Evolutionary conservation across 2,329 filamentous ascomycete species (phyloP).

Genomic region (Colletotrichum plurivorum): DNA sequence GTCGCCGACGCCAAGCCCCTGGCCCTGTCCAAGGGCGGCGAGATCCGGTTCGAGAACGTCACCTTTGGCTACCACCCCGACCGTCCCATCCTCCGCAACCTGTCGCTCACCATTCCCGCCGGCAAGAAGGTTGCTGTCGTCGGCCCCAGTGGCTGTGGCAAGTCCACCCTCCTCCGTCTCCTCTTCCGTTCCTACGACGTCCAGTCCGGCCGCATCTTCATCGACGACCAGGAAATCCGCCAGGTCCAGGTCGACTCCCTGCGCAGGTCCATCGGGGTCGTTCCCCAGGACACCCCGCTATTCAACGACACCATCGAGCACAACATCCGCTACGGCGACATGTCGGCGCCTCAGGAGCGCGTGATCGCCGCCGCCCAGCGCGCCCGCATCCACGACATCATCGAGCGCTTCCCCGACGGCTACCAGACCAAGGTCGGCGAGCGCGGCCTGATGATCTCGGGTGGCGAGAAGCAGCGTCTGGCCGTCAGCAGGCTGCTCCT

Average conservation of each 20-base stretch:
- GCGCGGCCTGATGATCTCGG: constrained; percentile 96
- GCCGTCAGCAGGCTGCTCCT: constrained; percentile 87
- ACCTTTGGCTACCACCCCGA: constrained; percentile 92
- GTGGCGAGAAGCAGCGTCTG: constrained; percentile 92
- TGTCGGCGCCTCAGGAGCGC: constrained; percentile 80
- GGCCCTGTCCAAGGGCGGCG: constrained; percentile 80
- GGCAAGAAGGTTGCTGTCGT: constrained; percentile 97
- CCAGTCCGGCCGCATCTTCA: constrained; percentile 85
- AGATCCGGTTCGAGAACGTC: constrained; percentile 96
- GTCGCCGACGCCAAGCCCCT: constrained; percentile 81
- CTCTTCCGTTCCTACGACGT: constrained; percentile 97
- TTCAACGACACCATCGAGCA: constrained; percentile 98
- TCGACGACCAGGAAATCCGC: constrained; percentile 94
- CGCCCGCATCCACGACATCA: constrained; percentile 87
- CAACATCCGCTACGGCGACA: constrained; percentile 93
- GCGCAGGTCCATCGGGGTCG: constrained; percentile 89
- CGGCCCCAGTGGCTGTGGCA: constrained; percentile 94
- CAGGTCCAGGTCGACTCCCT: constrained; percentile 87
- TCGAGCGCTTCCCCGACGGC: constrained; percentile 85
- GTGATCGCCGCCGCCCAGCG: constrained; percentile 84
- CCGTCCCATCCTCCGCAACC: constrained; percentile 86
- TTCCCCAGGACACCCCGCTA: constrained; percentile 95
- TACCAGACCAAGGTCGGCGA: constrained; percentile 94
- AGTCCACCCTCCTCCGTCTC: constrained; percentile 91
- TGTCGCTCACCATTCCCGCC: constrained; percentile 90